These are phyloP conservation scores for Nowakowskiella sp. DNA, from an alignment of 192 early-diverging fungal species.

Conservation along the genomic window DNA sequence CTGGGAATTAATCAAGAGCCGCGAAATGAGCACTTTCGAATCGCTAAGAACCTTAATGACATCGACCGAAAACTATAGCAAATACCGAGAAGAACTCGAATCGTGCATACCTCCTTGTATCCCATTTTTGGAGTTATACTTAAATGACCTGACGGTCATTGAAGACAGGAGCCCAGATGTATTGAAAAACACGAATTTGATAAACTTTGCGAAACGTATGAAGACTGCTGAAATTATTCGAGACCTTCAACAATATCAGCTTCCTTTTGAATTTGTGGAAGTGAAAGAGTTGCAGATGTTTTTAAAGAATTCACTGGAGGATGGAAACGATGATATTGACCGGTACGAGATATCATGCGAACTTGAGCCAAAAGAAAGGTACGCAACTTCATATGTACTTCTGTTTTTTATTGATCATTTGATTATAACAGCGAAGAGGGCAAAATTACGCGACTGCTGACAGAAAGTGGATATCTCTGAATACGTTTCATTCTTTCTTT, in stretches of 20 bases:
- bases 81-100: conserved; percentile 75
- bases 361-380: conserved; percentile 72
- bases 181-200: conserved; percentile 43
- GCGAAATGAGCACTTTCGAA: conserved; percentile 26
- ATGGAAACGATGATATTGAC: conserved; percentile 60
- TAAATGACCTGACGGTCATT: conserved; percentile 85
- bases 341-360: conserved; percentile 70
- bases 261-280: conserved; percentile 62
- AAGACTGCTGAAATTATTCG: conserved; percentile 81
- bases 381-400: no score
- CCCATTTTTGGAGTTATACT: conserved; percentile 75
- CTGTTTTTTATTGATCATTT: no score
- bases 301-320: conserved; percentile 52
- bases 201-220: conserved; percentile 86
- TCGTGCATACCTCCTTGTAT: conserved; percentile 57
- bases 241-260: conserved; percentile 84
- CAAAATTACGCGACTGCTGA: conserved; percentile 31
- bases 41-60: conserved; percentile 68
- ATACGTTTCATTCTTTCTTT: no score
- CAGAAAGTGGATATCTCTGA: conserved; percentile 32
- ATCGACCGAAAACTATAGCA: conserved; percentile 68
- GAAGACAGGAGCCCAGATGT: conserved; percentile 78
- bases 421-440: conserved; percentile 40
- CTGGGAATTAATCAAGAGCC: conserved; percentile 57
- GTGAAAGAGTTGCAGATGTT: conserved; percentile 79